Evolutionary conservation across 164 flowering plant genomes (phyloP), one percentile per base, ranked within the genome.

Genomic region (Macadamia tetraphylla): DNA sequence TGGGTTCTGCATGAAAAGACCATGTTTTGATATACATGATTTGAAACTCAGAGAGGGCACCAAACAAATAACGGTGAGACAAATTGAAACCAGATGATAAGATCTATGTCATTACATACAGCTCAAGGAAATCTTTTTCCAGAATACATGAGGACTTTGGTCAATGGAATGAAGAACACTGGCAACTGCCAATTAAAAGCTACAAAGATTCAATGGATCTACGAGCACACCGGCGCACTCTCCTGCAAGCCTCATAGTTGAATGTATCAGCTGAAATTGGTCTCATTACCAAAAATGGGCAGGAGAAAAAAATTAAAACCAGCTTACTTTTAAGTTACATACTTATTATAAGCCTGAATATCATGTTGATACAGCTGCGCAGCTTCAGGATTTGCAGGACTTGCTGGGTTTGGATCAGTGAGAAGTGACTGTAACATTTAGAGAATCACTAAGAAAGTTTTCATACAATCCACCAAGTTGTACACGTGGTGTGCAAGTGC

Each of bases 381-480:
- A 60, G 87, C 87, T 62, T 81, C 87, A 23, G 83, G 84, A 71
- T 83, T 81, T 12, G 87, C 87, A 65, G 87, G 84, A 65, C 87
- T 83, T 59, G 87, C 80, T 14, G 87, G 78, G 67, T 83, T 81
- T 60, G 86, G 84, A 60, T 83, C 86, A 42, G 81, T 83, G 32
- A 83, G 82, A 72, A 83, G 86, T n/a, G 86, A 83, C 86, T 83
- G 81, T 70, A 76, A 30, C 15, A 55, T 58, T 68, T 18, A 14
- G 66, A 63, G 40, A 51, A 52, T 32, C 42, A 46, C 3, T 42
- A 9, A 31, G 18, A 49, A 63, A 35, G 40, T 29, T 14, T 53
- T 69, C 14, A 62, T 46, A 62, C 31, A 51, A 42, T 44, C 9
- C 57, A 15, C 31, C 15, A 46, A n/a, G 59, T 44, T 29, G 15